Evolutionary conservation across 1,139 yeast species (phyloP).

Genomic region (Kluyveromyces sp.): DNA sequence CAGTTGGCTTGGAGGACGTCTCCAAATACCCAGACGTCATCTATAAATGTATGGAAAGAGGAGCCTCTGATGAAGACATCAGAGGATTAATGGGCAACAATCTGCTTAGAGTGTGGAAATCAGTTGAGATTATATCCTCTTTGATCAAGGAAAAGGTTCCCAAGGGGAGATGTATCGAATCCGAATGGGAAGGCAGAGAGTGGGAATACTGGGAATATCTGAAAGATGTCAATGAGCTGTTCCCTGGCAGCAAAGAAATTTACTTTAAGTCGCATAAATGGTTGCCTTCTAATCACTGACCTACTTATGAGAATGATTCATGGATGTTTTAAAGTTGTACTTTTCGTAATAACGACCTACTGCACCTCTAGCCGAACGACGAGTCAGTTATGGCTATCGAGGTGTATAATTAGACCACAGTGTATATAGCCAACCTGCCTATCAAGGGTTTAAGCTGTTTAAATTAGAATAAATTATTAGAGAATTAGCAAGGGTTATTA

Average conservation of each 20-base stretch:
- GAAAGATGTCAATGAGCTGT: slow-evolving; percentile 35
- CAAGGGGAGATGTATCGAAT: slow-evolving; percentile 31
- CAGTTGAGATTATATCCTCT: slow-evolving; percentile 36
- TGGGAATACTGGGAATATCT: slow-evolving; percentile 38
- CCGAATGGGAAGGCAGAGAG: slow-evolving; percentile 38
- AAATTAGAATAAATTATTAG: no score
- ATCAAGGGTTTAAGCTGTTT: no score
- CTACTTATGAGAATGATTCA: no score
- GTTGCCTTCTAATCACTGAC: slow-evolving; percentile 4
- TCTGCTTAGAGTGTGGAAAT: slow-evolving; percentile 44
- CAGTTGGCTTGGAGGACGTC: slow-evolving; percentile 46
- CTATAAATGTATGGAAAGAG: slow-evolving; percentile 36
- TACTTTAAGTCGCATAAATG: slow-evolving; percentile 8
- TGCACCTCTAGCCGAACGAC: no score
- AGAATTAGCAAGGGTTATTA: no score
- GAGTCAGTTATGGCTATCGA: no score
- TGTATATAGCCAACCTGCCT: no score
- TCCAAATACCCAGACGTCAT: slow-evolving; percentile 48
- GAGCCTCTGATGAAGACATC: slow-evolving; percentile 40
- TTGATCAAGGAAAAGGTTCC: slow-evolving; percentile 17
- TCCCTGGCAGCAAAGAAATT: slow-evolving; percentile 32
- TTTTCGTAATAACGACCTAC: no score
- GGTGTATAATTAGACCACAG: no score
- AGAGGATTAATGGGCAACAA: slow-evolving; percentile 43
- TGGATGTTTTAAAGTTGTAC: no score